These are phyloP conservation scores for Globisporangium camurandrum DNA, from an alignment of 352 stramenopile species.

Conservation along the genomic window DNA sequence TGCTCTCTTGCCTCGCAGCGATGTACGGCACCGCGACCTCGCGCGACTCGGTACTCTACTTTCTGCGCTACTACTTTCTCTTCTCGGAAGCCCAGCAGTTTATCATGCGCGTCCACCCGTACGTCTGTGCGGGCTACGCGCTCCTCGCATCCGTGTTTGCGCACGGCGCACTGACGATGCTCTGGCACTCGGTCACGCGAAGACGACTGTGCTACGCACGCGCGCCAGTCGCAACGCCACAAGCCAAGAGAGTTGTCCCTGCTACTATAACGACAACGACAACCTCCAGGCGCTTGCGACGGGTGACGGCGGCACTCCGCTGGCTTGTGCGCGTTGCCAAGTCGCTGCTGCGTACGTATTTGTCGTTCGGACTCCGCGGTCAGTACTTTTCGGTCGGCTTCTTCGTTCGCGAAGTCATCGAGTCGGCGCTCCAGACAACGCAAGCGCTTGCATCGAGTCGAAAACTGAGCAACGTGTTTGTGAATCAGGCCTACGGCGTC, in stretches of 20 bases:
- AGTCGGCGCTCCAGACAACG: conserved; percentile 19
- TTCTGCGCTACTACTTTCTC: conserved; percentile 11
- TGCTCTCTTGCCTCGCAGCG: conserved; percentile 3
- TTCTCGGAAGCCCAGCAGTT: conserved; percentile 11
- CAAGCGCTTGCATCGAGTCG: conserved; percentile 18
- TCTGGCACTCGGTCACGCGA: conserved; percentile 7
- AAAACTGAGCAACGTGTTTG: conserved; percentile 18
- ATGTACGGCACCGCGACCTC: conserved; percentile 6
- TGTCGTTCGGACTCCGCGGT: conserved; percentile 11
- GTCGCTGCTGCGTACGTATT: too few relatives aligned
- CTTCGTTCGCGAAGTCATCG: conserved; percentile 13
- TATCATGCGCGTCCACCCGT: conserved; percentile 6
- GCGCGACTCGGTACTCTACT: conserved; percentile 12
- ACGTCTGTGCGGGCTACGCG: background rate
- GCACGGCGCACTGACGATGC: conserved; percentile 1
- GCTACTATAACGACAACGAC: too few relatives aligned
- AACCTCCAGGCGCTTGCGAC: too few relatives aligned
- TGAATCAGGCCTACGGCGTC: conserved; percentile 22
- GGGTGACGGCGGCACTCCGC: background rate
- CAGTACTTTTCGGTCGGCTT: conserved; percentile 10
- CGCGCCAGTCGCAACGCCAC: background rate
- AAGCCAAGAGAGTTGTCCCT: too few relatives aligned
- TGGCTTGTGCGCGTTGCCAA: background rate
- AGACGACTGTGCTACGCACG: conserved; percentile 5
- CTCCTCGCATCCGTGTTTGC: conserved; percentile 7